phyloP scores from a whole-genome alignment of 2,329 filamentous ascomycete genomes.

The Aureobasidium subglaciale region DNA sequence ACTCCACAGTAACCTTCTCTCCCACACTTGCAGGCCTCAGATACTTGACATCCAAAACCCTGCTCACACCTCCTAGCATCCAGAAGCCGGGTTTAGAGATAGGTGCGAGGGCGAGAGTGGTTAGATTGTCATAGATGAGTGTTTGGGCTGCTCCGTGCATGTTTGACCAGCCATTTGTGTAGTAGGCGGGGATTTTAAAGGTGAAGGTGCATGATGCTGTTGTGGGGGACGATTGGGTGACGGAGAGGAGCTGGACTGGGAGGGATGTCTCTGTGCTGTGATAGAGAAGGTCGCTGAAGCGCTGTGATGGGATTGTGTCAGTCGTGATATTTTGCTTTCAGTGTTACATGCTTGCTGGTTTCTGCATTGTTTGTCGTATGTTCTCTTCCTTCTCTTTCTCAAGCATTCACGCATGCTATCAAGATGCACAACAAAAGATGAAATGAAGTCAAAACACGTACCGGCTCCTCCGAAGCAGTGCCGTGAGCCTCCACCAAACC shows the following conservation, averaged over 20 bases:
- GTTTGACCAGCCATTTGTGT: slow-evolving; percentile 42
- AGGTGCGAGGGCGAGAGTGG: slow-evolving; percentile 33
- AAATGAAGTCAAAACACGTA: not conserved
- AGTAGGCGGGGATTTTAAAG: slow-evolving; percentile 32
- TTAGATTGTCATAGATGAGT: slow-evolving; percentile 50
- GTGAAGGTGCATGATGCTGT: not conserved
- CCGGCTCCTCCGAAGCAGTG: not conserved
- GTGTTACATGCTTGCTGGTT: not conserved
- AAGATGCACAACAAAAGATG: not conserved
- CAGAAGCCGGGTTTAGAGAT: slow-evolving; percentile 32
- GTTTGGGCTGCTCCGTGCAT: slow-evolving; percentile 50
- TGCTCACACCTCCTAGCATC: slow-evolving; percentile 37
- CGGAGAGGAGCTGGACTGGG: not conserved
- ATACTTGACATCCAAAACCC: slow-evolving; percentile 40
- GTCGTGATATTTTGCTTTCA: not conserved
- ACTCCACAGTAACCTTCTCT: slow-evolving; percentile 34
- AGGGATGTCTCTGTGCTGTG: not conserved
- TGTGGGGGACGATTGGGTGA: not conserved
- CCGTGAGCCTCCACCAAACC: not conserved
- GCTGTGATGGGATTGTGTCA: not conserved
- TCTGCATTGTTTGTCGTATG: not conserved
- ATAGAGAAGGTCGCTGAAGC: not conserved
- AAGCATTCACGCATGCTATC: not conserved
- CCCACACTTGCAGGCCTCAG: slow-evolving; percentile 37
- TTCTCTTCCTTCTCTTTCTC: not conserved